phyloP scores from a whole-genome alignment of 208 protist species.

The Acanthamoeba quina region DNA sequence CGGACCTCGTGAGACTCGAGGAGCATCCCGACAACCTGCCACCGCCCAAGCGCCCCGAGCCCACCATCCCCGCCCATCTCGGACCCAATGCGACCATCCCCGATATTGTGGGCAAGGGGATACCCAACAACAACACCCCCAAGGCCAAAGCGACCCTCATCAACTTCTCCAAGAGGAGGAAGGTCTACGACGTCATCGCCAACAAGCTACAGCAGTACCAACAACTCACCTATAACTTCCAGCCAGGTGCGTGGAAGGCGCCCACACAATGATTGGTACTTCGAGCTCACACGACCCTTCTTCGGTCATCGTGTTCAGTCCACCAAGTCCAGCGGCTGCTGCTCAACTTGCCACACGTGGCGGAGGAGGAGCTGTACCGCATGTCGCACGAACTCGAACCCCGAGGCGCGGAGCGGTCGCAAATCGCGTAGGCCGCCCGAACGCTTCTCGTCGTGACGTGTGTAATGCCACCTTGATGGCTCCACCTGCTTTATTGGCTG shows the following conservation, averaged over 20 bases:
- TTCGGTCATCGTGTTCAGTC: neutral
- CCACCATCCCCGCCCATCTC: conserved; percentile 83
- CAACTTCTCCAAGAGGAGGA: conserved; percentile 77
- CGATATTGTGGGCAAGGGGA: conserved; percentile 81
- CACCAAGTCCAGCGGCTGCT: conserved; percentile 33
- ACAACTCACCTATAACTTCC: conserved; percentile 39
- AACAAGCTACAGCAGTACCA: conserved; percentile 74
- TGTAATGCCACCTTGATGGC: neutral
- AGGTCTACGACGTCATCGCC: conserved; percentile 62
- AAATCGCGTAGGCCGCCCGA: neutral
- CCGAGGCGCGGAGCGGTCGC: neutral
- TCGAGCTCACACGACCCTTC: neutral
- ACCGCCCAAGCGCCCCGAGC: conserved; percentile 66
- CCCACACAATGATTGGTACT: neutral
- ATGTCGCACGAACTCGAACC: conserved; percentile 37
- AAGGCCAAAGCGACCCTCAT: conserved; percentile 55
- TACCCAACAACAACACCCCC: neutral
- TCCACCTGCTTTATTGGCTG: neutral
- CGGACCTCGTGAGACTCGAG: conserved; percentile 39
- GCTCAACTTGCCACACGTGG: conserved; percentile 31
- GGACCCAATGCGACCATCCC: conserved; percentile 65
- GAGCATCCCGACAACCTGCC: conserved; percentile 64
- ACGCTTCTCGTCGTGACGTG: neutral
- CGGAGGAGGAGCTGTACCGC: conserved; percentile 16
- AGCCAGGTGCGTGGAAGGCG: neutral